Percentiles rank a stretch among this genome's conserved stretches.
Evolutionary conservation across 2,329 filamentous ascomycete species (phyloP).

Genomic region (Penicillium hordei): DNA sequence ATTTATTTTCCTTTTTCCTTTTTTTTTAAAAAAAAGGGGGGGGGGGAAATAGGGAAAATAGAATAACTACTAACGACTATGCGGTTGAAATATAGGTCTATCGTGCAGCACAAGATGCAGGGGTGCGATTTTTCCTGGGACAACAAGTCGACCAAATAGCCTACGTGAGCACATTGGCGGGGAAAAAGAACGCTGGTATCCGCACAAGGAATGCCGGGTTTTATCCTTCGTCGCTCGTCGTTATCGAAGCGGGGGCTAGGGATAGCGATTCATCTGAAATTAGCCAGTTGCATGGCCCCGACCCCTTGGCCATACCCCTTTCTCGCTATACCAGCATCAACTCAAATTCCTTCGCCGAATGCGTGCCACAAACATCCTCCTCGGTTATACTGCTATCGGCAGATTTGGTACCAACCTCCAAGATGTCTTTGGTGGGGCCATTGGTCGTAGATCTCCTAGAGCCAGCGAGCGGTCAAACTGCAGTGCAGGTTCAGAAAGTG

Average conservation of each 20-base stretch:
- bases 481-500: neutral
- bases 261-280: neutral
- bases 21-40: too few relatives aligned
- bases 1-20: too few relatives aligned
- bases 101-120: constrained; percentile 7
- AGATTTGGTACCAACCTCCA: neutral
- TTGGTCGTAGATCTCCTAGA: constrained; percentile 4
- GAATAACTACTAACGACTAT: neutral
- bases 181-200: constrained; percentile 4
- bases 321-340: constrained; percentile 4
- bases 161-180: constrained; percentile 8
- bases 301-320: constrained; percentile 10
- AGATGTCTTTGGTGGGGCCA: constrained; percentile 1
- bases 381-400: constrained; percentile 3
- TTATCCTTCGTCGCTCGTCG: constrained; percentile 4
- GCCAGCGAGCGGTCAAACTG: neutral
- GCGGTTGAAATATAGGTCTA: neutral
- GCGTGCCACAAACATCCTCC: neutral
- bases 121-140: constrained; percentile 4
- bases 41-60: too few relatives aligned
- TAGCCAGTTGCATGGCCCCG: neutral
- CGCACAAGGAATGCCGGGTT: constrained; percentile 8
- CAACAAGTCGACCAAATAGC: constrained; percentile 5
- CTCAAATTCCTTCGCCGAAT: neutral
- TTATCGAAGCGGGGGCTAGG: constrained; percentile 3